These are phyloP conservation scores for Penicillium corylophilum DNA, from an alignment of 2,329 filamentous ascomycete species.

Conservation along the genomic window DNA sequence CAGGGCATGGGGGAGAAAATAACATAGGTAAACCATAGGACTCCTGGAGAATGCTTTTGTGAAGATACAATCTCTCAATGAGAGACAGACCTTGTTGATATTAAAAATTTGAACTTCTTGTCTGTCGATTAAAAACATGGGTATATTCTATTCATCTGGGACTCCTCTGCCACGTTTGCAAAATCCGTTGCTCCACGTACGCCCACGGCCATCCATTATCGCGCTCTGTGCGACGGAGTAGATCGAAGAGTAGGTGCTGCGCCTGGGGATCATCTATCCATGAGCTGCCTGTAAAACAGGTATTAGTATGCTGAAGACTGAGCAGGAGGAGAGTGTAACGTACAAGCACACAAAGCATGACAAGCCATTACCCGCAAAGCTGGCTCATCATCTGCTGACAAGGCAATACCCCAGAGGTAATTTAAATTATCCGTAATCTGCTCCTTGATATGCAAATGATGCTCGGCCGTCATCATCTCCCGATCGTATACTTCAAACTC, in stretches of 20 bases:
- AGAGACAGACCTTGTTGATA: too few species aligned
- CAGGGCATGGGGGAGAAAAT: too few species aligned
- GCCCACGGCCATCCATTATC: slow-evolving; percentile 25
- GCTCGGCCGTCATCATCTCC: slow-evolving; percentile 9
- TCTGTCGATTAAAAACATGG: background rate
- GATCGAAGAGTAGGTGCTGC: slow-evolving; percentile 18
- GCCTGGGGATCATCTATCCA: slow-evolving; percentile 32
- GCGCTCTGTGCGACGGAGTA: slow-evolving; percentile 18
- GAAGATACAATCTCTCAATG: too few species aligned
- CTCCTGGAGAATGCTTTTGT: too few species aligned
- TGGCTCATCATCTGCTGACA: slow-evolving; percentile 35
- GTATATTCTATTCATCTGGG: slow-evolving; percentile 13
- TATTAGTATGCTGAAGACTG: background rate
- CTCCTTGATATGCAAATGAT: slow-evolving; percentile 26
- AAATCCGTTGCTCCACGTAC: slow-evolving; percentile 21
- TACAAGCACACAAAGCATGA: slow-evolving; percentile 35
- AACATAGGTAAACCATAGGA: too few species aligned
- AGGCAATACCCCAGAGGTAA: slow-evolving; percentile 34
- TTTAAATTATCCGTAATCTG: slow-evolving; percentile 28
- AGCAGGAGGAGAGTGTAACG: slow-evolving; percentile 3
- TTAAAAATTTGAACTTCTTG: too few species aligned
- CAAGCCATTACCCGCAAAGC: slow-evolving; percentile 35
- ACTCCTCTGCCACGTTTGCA: slow-evolving; percentile 25
- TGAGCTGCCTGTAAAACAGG: slow-evolving; percentile 21
- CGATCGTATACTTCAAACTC: slow-evolving; percentile 19